Percentiles rank a stretch among this genome's conserved stretches.
Conservation (phyloP, 768 basidiomycete species). For the Vishniacozyma victoriae region DNA sequence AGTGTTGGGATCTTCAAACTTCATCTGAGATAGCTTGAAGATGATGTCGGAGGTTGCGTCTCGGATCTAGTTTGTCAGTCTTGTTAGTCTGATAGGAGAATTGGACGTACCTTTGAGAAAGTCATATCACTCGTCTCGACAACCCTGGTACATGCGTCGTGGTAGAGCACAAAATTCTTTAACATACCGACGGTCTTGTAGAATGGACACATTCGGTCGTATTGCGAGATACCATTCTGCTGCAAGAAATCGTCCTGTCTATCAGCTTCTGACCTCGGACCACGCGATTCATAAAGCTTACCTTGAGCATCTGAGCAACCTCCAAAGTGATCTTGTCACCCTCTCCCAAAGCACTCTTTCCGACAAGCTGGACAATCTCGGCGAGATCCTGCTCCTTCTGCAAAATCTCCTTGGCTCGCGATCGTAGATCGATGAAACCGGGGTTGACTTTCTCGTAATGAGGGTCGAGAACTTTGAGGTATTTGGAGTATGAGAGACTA, state of each 20-base stretch:
- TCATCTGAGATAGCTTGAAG: slow-evolving; percentile 99
- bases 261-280: background rate
- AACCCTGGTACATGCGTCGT: slow-evolving; percentile 80
- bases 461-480: slow-evolving; percentile 84
- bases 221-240: slow-evolving; percentile 98
- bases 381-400: slow-evolving; percentile 98
- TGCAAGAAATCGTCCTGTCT: slow-evolving; percentile 52
- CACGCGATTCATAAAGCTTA: slow-evolving; percentile 12
- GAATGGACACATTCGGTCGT: slow-evolving; percentile 95
- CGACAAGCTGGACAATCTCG: slow-evolving; percentile 98
- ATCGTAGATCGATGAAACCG: slow-evolving; percentile 90
- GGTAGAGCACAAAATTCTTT: slow-evolving; percentile 87
- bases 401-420: slow-evolving; percentile 88
- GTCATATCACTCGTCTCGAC: slow-evolving; percentile 67
- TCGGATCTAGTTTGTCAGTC: slow-evolving; percentile 56
- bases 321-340: slow-evolving; percentile 97
- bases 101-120: slow-evolving; percentile 40
- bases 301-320: slow-evolving; percentile 90
- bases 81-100: background rate
- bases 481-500: slow-evolving; percentile 91
- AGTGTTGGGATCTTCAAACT: slow-evolving; percentile 88
- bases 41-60: slow-evolving; percentile 79
- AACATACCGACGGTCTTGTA: slow-evolving; percentile 98
- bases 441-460: slow-evolving; percentile 79
- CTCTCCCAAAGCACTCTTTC: slow-evolving; percentile 95